Conservation (phyloP, 768 basidiomycete species). For the Lepiota subincarnata region DNA sequence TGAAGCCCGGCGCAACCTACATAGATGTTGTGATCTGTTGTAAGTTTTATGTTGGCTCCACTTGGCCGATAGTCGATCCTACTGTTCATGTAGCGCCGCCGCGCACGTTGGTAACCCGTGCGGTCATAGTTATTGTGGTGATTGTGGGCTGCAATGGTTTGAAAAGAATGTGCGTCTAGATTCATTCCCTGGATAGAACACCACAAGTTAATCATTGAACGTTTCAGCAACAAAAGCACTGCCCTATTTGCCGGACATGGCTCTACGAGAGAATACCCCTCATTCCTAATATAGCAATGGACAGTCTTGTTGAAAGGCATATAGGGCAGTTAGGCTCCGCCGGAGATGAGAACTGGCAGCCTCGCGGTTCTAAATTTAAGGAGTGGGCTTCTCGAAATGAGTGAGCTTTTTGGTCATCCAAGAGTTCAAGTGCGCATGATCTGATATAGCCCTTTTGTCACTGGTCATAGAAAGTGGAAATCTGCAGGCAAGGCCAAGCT, state of each 20-base stretch:
- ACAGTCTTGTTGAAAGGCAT: constrained; percentile 58
- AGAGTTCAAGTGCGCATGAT: neutral
- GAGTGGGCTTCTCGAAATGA: constrained; percentile 55
- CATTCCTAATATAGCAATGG: constrained; percentile 61
- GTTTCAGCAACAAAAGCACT: constrained; percentile 33
- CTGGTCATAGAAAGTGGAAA: constrained; percentile 15
- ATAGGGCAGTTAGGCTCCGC: constrained; percentile 41
- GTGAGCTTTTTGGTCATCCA: constrained; percentile 33
- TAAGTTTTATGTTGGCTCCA: constrained; percentile 27
- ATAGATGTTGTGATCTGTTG: constrained; percentile 71
- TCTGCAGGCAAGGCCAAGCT: neutral
- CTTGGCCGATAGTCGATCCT: neutral
- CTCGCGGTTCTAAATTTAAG: constrained; percentile 37
- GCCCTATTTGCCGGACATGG: constrained; percentile 56
- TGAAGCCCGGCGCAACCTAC: constrained; percentile 11
- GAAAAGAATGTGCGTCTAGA: constrained; percentile 40
- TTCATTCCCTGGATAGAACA: neutral
- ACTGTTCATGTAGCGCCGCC: constrained; percentile 39
- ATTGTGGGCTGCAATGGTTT: constrained; percentile 62
- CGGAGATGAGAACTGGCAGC: constrained; percentile 50
- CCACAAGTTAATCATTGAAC: constrained; percentile 20
- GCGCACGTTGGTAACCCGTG: constrained; percentile 67
- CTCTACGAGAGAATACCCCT: constrained; percentile 40
- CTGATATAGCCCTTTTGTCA: neutral
- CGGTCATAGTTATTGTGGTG: constrained; percentile 70